These are phyloP conservation scores for Candida labiduridarum DNA, from an alignment of 1,139 yeast genomes.

Conservation along the genomic window DNA sequence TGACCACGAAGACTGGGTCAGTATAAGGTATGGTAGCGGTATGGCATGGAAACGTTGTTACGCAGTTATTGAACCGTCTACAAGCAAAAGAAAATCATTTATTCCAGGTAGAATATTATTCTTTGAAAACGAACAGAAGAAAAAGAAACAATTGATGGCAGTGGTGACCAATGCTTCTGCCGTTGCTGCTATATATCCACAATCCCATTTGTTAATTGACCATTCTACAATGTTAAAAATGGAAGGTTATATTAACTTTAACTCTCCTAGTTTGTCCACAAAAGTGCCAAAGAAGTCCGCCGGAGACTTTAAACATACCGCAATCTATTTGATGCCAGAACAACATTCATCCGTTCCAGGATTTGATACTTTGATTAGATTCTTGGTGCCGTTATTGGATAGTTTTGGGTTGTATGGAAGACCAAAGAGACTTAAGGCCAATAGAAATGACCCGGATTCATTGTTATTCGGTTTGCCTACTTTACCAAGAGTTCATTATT, in stretches of 20 bases:
- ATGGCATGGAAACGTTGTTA: constrained; percentile 97
- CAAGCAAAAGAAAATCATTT: constrained; percentile 49
- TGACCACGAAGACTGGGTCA: constrained; percentile 91
- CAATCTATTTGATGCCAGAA: constrained; percentile 95
- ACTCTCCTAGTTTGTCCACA: constrained; percentile 40
- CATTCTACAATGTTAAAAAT: constrained; percentile 85
- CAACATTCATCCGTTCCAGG: constrained; percentile 93
- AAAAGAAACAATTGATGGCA: constrained; percentile 80
- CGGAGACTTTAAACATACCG: constrained; percentile 68
- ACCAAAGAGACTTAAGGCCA: constrained; percentile 86
- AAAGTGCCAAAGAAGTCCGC: constrained; percentile 43
- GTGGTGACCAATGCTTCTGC: constrained; percentile 69
- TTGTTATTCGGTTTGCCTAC: constrained; percentile 90
- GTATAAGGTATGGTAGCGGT: constrained; percentile 93
- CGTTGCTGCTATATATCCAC: constrained; percentile 93
- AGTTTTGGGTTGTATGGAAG: constrained; percentile 89
- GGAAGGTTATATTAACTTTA: constrained; percentile 77
- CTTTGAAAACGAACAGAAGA: constrained; percentile 68
- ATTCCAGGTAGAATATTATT: constrained; percentile 61
- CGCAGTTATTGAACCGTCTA: constrained; percentile 83
- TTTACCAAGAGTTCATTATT: constrained; percentile 82
- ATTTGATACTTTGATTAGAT: constrained; percentile 88
- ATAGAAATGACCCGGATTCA: constrained; percentile 76
- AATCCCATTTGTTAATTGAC: constrained; percentile 76
- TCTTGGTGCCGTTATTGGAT: constrained; percentile 82